Evolutionary conservation across 306 rosid genomes (phyloP).

Genomic region (Pyrus pyrifolia): DNA sequence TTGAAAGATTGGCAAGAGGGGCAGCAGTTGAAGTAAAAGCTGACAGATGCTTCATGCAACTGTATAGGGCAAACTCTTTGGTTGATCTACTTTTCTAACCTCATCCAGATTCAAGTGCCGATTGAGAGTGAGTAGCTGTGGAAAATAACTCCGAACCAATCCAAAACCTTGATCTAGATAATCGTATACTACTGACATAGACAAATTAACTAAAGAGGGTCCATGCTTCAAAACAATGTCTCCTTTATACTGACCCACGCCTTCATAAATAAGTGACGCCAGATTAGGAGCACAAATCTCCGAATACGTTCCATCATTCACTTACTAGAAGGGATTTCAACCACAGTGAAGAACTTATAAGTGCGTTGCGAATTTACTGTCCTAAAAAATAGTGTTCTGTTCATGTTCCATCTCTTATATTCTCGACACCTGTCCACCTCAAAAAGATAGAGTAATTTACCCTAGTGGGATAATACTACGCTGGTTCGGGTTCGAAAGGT

Average conservation of each 20-base stretch:
- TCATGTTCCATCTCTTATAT: too few species aligned
- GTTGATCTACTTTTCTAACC: not conserved
- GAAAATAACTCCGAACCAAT: not conserved
- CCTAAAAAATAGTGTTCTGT: too few species aligned
- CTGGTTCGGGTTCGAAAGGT: too few species aligned
- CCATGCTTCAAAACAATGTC: not conserved
- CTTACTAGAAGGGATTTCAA: not conserved
- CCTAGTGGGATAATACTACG: too few species aligned
- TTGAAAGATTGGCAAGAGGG: too few species aligned
- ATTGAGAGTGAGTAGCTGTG: not conserved
- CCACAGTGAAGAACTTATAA: not conserved
- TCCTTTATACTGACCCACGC: not conserved
- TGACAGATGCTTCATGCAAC: too few species aligned
- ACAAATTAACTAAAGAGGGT: not conserved
- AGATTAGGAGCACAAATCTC: not conserved
- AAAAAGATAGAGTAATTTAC: too few species aligned
- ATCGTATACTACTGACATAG: not conserved
- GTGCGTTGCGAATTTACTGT: too few species aligned
- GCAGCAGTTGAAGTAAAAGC: too few species aligned
- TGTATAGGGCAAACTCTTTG: too few species aligned
- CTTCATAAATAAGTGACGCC: not conserved
- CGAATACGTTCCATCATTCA: not conserved
- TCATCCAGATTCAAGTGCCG: not conserved
- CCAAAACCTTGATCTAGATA: too few species aligned
- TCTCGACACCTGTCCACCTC: too few species aligned